Evolutionary conservation across 2,329 filamentous ascomycete species (phyloP), one percentile per base, ranked within the genome.

Genomic region (Penicillium polonicum): DNA sequence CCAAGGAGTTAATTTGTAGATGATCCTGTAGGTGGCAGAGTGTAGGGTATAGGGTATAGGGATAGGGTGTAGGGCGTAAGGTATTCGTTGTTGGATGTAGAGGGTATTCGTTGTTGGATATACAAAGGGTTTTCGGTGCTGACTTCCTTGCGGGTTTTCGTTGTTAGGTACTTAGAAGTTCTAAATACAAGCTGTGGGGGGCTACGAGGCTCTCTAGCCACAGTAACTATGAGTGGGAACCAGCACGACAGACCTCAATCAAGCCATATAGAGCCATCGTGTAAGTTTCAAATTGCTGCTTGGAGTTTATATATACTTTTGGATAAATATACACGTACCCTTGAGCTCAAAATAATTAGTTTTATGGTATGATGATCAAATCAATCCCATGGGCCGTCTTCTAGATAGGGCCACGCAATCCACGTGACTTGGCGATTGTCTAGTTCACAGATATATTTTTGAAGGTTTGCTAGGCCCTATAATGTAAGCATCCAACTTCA

Each of bases 231-330:
- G 29, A 13, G 12, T 33, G 44, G n/a, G n/a, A 33, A 31, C 19
- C 8, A 46, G 13, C 44, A 6, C 7, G 19, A 23, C 29, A 23
- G 19, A 5, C 6, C 29, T 1, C 5, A 17, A 23, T 4, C 29
- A 48, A 23, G 8, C 29, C 19, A 46, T 13, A 5, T 19, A 17
- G 19, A 13, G 12, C 12, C 15, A 23, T 33, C 23, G 5, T 23
- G 13, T 15, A 21, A 13, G n/a, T 6, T 4, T 48, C 1, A 48
- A 35, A n/a, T 15, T 23, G 23, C 2, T 23, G 3, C 4, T 2
- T 5, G 3, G 15, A 1, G 9, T 1, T 4, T 2, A 7, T 7
- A 1, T 5, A 1, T 33, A 35, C 29, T 13, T 23, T 10, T 1
- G 2, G 1, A 7, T 46, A 15, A 6, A 48, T 5, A 12, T 33